These are phyloP conservation scores for Cornus controversa DNA, from an alignment of 148 eudicot genomes.

Conservation along the genomic window DNA sequence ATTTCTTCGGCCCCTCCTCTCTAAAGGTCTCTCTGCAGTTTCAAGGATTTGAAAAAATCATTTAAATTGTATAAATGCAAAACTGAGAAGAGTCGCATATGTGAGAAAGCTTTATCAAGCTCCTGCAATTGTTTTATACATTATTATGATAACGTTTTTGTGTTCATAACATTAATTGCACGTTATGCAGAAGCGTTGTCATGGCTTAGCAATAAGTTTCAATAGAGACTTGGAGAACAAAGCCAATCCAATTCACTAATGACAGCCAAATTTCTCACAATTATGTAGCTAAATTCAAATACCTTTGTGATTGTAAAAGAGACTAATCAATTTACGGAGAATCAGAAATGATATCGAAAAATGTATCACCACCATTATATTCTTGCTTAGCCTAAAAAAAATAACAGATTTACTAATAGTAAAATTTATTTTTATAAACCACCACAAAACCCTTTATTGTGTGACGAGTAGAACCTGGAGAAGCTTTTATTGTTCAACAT, in stretches of 20 bases:
- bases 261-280: not conserved
- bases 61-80: not conserved
- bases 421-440: no score
- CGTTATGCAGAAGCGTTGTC: not conserved
- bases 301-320: not conserved
- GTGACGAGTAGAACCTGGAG: no score
- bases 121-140: not conserved
- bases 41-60: slow-evolving; percentile 8
- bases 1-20: slow-evolving; percentile 57
- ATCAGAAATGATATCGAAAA: no score
- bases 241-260: not conserved
- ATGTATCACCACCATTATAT: no score
- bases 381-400: no score
- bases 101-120: not conserved
- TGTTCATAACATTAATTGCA: not conserved
- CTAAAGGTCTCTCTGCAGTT: slow-evolving; percentile 54
- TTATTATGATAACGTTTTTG: no score
- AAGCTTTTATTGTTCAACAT: no score
- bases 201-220: not conserved
- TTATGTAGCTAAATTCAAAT: no score
- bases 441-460: no score
- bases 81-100: not conserved
- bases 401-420: no score
- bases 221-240: not conserved
- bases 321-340: no score